phyloP scores from a whole-genome alignment of 768 basidiomycete genomes.

The Suillus americanus region DNA sequence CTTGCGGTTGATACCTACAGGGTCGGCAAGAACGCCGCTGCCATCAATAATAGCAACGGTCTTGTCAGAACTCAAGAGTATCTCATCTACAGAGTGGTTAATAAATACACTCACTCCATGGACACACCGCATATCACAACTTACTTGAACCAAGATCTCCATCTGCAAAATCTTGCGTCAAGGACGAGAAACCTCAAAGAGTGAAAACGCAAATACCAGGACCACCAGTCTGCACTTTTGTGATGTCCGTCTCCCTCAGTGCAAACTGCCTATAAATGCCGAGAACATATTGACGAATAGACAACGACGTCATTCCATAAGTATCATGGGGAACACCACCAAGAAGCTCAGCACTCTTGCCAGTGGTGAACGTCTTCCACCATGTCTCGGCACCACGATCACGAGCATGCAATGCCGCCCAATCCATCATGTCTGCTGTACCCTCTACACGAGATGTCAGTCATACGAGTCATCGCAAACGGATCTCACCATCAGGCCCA shows the following conservation, averaged over 20 bases:
- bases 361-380: conserved; percentile 99
- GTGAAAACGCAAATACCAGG: conserved; percentile 45
- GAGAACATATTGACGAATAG: conserved; percentile 91
- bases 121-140: conserved; percentile 29
- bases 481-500: conserved; percentile 78
- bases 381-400: conserved; percentile 85
- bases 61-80: conserved; percentile 92
- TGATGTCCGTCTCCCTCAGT: conserved; percentile 86
- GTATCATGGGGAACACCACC: conserved; percentile 93
- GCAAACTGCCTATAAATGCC: conserved; percentile 96
- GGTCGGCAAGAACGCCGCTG: conserved; percentile 92
- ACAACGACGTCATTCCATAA: conserved; percentile 93
- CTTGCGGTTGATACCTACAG: conserved; percentile 79
- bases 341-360: conserved; percentile 86
- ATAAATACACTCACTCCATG: not conserved
- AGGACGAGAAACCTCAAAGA: not conserved
- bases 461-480: not conserved
- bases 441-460: conserved; percentile 57
- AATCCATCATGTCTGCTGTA: conserved; percentile 99
- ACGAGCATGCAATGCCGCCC: conserved; percentile 94
- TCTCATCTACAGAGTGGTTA: conserved; percentile 67
- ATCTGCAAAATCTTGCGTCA: conserved; percentile 42
- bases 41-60: conserved; percentile 95
- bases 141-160: conserved; percentile 89
- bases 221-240: conserved; percentile 97